These are phyloP conservation scores for Cubamyces sp. DNA, from an alignment of 768 basidiomycete genomes.

Conservation along the genomic window DNA sequence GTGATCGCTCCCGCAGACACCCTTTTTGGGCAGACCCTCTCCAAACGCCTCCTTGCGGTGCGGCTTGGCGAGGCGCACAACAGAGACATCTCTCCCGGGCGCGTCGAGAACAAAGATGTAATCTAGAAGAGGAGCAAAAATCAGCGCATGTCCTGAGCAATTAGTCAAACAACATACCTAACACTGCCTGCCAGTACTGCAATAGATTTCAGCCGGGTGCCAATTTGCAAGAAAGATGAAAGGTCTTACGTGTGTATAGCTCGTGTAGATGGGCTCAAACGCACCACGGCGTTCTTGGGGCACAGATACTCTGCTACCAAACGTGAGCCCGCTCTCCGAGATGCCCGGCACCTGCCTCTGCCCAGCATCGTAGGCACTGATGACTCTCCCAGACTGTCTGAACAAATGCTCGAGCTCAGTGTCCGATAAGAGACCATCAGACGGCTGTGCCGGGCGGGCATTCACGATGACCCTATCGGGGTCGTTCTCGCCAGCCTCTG, in stretches of 20 bases:
- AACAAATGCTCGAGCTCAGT: slow-evolving; percentile 60
- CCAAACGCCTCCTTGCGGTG: slow-evolving; percentile 60
- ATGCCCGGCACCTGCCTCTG: slow-evolving; percentile 26
- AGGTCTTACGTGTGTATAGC: slow-evolving; percentile 60
- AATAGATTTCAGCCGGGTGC: background rate
- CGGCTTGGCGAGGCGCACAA: slow-evolving; percentile 64
- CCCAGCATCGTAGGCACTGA: slow-evolving; percentile 74
- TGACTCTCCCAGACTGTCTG: slow-evolving; percentile 40
- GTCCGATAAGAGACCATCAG: slow-evolving; percentile 72
- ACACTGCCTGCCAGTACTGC: slow-evolving; percentile 79
- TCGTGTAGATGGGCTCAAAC: slow-evolving; percentile 84
- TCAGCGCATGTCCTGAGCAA: background rate
- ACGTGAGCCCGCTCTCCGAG: slow-evolving; percentile 42
- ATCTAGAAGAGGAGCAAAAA: slow-evolving; percentile 50
- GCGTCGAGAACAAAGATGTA: slow-evolving; percentile 83
- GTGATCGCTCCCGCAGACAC: slow-evolving; percentile 87
- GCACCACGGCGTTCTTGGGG: slow-evolving; percentile 51
- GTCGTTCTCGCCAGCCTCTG: slow-evolving; percentile 48
- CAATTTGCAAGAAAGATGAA: background rate
- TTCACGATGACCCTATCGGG: slow-evolving; percentile 76
- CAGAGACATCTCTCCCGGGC: slow-evolving; percentile 34
- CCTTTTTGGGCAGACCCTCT: slow-evolving; percentile 78
- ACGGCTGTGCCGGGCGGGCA: slow-evolving; percentile 58
- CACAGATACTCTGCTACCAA: slow-evolving; percentile 52
- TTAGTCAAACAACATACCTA: slow-evolving; percentile 53